Evolutionary conservation across 352 stramenopile species (phyloP), one percentile per base, ranked within the genome.

Genomic region (Phytopythium sindhum): DNA sequence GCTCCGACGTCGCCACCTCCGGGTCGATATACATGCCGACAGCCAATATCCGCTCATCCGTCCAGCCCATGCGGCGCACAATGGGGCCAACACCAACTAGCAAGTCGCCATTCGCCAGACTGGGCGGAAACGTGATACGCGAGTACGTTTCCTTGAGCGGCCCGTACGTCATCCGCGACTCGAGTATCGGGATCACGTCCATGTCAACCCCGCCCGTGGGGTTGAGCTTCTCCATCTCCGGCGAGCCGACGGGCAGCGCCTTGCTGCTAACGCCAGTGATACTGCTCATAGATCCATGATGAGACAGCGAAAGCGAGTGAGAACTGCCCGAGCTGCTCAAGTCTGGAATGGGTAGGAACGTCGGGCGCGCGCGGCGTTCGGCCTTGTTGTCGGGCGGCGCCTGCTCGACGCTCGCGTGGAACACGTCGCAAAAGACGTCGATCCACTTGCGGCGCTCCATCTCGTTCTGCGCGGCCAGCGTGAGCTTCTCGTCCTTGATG

Each of bases 401-500:
- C 52, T 90, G 80, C 59, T 92, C 84, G 37, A 92, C 76, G 51
- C 78, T 92, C 24, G 81, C 84, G 61, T 90, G 81, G 67, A 90
- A 92, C 4, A 88, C 73, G 55, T 90, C 81, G 37, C 74, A 86
- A 53, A 92, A 90, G 35, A 88, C 77, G 61, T 94, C 83, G 54
- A 94, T 86, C 85, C 85, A 94, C 65, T 85, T 81, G 47, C 84
- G 80, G 21, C 81, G 66, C 61, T 92, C 83, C 21, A 74, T 66
- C 53, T 90, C 83, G n/a, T 75, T 90, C n/a, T 77, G 73, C 7
- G 85, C 85, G 0, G 83, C 83, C 41, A 94, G 69, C 55, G 81
- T 89, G 60, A 91, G 75, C 72, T 94, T 94, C 35, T 88, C 82
- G 65, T 91, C 80, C 52, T 85, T 84, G 61, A 94, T 86, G 48